Percentiles rank a stretch among this genome's conserved stretches.
Evolutionary conservation across 192 early-diverging fungal genomes (phyloP).

Genomic region (Coemansia sp.): DNA sequence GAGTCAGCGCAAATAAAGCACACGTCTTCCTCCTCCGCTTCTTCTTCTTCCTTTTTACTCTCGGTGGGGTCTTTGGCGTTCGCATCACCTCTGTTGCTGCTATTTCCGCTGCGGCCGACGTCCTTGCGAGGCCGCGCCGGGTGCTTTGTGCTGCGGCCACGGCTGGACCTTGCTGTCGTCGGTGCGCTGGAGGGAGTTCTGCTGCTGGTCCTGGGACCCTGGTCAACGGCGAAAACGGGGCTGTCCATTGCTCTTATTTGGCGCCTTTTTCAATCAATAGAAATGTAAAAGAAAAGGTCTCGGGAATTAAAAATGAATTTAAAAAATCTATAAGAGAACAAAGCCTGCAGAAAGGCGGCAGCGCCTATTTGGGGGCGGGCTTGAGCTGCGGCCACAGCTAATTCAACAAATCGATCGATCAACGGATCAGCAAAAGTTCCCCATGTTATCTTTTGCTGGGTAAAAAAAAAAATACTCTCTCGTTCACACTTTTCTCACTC

Average conservation of each 20-base stretch:
- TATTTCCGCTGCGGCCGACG: not conserved
- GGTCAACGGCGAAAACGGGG: slow-evolving; percentile 1
- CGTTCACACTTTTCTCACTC: slow-evolving; percentile 4
- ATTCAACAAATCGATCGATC: not conserved
- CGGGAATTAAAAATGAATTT: too few relatives aligned
- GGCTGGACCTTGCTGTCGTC: not conserved
- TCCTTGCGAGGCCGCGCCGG: not conserved
- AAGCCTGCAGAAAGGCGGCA: too few relatives aligned
- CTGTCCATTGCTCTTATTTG: not conserved
- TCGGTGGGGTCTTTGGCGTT: not conserved
- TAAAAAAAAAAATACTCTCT: too few relatives aligned
- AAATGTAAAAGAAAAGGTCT: not conserved
- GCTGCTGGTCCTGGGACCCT: not conserved
- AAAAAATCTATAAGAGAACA: not conserved
- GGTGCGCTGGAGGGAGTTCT: too few relatives aligned
- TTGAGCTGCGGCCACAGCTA: not conserved
- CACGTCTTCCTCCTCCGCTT: slow-evolving; percentile 41
- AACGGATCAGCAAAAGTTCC: not conserved
- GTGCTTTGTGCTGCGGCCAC: slow-evolving; percentile 7
- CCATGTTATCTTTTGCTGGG: too few relatives aligned
- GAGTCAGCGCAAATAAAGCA: slow-evolving; percentile 94
- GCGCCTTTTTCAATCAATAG: not conserved
- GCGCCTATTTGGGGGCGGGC: too few relatives aligned
- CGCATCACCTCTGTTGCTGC: not conserved
- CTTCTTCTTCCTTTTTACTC: not conserved